These are phyloP conservation scores for Sporisorium graminicola DNA, from an alignment of 1,284 basidiomycete genomes.

Conservation along the genomic window DNA sequence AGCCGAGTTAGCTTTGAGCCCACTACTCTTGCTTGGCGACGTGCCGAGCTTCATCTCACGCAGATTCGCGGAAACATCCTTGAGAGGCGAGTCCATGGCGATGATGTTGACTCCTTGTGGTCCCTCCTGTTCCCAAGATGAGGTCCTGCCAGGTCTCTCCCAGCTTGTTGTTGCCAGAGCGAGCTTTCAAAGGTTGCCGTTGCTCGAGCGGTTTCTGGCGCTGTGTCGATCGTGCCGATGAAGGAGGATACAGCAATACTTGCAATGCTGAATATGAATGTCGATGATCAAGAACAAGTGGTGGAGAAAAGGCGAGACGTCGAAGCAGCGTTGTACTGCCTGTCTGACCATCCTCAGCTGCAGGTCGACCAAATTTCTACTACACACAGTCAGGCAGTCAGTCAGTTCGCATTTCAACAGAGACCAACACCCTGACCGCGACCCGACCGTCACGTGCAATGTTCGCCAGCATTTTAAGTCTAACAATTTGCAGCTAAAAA, in stretches of 20 bases:
- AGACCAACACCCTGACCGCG: slow-evolving; percentile 48
- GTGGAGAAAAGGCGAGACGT: not conserved
- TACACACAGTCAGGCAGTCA: slow-evolving; percentile 5
- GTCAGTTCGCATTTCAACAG: too few relatives aligned
- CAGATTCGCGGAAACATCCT: slow-evolving; percentile 55
- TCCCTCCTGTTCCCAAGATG: not conserved
- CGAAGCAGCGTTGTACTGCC: not conserved
- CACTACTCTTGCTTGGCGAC: slow-evolving; percentile 38
- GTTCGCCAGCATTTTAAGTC: not conserved
- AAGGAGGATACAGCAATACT: not conserved
- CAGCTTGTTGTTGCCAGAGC: not conserved
- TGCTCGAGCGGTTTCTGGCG: not conserved
- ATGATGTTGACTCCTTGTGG: not conserved
- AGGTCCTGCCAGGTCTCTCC: not conserved
- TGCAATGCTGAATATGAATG: not conserved
- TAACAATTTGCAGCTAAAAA: not conserved
- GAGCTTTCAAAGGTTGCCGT: too few relatives aligned
- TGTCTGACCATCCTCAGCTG: slow-evolving; percentile 15
- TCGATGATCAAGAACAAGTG: not conserved
- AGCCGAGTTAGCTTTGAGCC: slow-evolving; percentile 25
- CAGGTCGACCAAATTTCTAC: slow-evolving; percentile 45
- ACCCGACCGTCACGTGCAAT: slow-evolving; percentile 30
- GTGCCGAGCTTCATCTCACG: slow-evolving; percentile 46
- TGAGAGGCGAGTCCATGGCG: slow-evolving; percentile 53
- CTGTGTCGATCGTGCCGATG: not conserved